Percentiles rank a stretch among this genome's conserved stretches.
These are phyloP conservation scores for Rhizoclosmatium hyalinum DNA, from an alignment of 371 early-diverging fungal genomes.

Conservation along the genomic window DNA sequence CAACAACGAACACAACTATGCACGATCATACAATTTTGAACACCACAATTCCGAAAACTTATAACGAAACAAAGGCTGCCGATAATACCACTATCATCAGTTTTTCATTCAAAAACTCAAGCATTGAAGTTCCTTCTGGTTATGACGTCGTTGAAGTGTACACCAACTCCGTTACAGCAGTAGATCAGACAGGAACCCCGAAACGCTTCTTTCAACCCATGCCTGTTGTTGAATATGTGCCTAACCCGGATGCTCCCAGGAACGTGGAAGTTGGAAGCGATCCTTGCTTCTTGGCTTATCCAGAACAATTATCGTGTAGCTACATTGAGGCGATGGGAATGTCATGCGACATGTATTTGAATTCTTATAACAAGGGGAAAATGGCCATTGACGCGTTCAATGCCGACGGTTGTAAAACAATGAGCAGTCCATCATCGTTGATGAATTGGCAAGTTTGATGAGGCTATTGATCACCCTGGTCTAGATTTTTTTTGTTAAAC, in stretches of 20 bases:
- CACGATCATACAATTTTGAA: not conserved
- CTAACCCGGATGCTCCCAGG: constrained; percentile 3
- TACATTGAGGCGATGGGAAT: constrained; percentile 13
- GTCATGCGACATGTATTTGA: not conserved
- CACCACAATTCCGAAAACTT: not conserved
- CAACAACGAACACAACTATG: not conserved
- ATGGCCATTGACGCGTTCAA: constrained; percentile 15
- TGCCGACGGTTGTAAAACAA: not conserved
- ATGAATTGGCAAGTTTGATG: not conserved
- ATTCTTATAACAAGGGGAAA: not conserved
- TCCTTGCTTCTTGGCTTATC: constrained; percentile 19
- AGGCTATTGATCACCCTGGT: not conserved
- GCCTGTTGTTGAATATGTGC: not conserved
- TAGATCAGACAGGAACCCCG: not conserved
- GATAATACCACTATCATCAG: not conserved
- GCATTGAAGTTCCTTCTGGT: constrained; percentile 12
- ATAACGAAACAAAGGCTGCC: not conserved
- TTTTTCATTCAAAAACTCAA: not conserved
- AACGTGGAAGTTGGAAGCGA: not conserved
- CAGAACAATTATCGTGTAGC: not conserved
- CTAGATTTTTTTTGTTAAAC: too few species aligned
- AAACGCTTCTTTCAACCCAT: constrained; percentile 11
- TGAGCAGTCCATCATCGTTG: constrained; percentile 10
- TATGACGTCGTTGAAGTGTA: not conserved
- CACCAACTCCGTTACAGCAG: not conserved